phyloP scores from a whole-genome alignment of 805 yeast species.

The Wickerhamiella dianesei region DNA sequence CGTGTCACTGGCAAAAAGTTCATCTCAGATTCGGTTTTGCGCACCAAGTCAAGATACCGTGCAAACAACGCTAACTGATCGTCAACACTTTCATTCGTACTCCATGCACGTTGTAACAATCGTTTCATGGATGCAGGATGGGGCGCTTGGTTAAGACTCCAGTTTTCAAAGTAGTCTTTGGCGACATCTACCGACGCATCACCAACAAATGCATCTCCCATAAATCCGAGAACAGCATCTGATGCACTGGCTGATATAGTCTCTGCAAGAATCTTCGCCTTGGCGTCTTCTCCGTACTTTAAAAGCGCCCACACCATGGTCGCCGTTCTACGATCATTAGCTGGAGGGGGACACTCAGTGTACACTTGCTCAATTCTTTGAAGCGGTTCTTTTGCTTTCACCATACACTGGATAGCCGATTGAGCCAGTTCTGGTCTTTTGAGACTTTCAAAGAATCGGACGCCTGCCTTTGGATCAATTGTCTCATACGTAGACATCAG shows the following conservation, averaged over 20 bases:
- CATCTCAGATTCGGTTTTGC: conserved; percentile 9
- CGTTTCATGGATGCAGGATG: conserved; percentile 16
- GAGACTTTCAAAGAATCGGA: conserved; percentile 7
- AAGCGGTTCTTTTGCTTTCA: conserved; percentile 12
- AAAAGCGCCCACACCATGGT: conserved; percentile 13
- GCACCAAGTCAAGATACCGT: conserved; percentile 11
- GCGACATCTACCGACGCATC: conserved; percentile 18
- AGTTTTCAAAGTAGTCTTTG: conserved; percentile 4
- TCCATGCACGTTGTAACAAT: conserved; percentile 11
- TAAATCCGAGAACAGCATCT: conserved; percentile 2
- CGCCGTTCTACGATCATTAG: conserved; percentile 8
- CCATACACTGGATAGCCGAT: conserved; percentile 18
- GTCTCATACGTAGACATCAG: conserved; percentile 14
- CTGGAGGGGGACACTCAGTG: conserved; percentile 4
- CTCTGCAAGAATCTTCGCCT: conserved; percentile 7
- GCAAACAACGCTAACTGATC: conserved; percentile 11
- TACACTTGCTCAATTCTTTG: conserved; percentile 8
- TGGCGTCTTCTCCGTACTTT: conserved; percentile 7
- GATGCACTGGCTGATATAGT: not conserved
- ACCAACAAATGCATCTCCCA: conserved; percentile 18
- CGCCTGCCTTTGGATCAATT: conserved; percentile 16
- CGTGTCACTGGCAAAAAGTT: conserved; percentile 13
- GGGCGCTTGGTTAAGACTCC: conserved; percentile 8
- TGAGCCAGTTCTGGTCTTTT: conserved; percentile 6
- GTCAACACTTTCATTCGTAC: not conserved